phyloP scores from a whole-genome alignment of 805 yeast species.

The Metschnikowia continentalis region DNA sequence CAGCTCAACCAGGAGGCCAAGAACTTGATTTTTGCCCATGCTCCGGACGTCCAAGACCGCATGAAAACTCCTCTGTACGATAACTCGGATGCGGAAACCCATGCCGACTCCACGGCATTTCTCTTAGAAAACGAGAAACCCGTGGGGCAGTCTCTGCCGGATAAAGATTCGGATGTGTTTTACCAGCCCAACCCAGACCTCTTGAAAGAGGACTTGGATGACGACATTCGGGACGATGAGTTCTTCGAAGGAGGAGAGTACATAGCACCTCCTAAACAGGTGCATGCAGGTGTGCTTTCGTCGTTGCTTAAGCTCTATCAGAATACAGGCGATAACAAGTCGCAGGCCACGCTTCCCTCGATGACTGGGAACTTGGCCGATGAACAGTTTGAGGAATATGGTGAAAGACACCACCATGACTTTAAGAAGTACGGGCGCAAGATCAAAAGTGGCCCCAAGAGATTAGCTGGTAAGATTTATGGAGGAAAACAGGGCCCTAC shows the following conservation, averaged over 20 bases:
- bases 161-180: slow-evolving; percentile 14
- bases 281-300: slow-evolving; percentile 83
- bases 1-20: slow-evolving; percentile 50
- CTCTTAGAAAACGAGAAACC: slow-evolving; percentile 1
- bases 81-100: slow-evolving; percentile 1
- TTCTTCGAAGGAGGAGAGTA: slow-evolving; percentile 36
- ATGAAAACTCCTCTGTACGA: not conserved
- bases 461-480: slow-evolving; percentile 17
- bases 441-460: slow-evolving; percentile 26
- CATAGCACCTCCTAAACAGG: slow-evolving; percentile 55
- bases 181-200: slow-evolving; percentile 46
- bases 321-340: slow-evolving; percentile 32
- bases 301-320: slow-evolving; percentile 70
- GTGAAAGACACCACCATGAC: slow-evolving; percentile 17
- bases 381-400: slow-evolving; percentile 15
- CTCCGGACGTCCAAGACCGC: slow-evolving; percentile 21
- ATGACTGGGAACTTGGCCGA: slow-evolving; percentile 22
- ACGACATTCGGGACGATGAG: slow-evolving; percentile 26
- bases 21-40: slow-evolving; percentile 49
- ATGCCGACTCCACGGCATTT: slow-evolving; percentile 6
- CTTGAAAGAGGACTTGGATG: slow-evolving; percentile 31
- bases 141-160: slow-evolving; percentile 6
- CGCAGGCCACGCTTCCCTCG: slow-evolving; percentile 24
- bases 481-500: slow-evolving; percentile 1
- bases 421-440: slow-evolving; percentile 28